Evolutionary conservation across 129 eudicot species (phyloP), one percentile per base, ranked within the genome.

Genomic region (Lonicera japonica): DNA sequence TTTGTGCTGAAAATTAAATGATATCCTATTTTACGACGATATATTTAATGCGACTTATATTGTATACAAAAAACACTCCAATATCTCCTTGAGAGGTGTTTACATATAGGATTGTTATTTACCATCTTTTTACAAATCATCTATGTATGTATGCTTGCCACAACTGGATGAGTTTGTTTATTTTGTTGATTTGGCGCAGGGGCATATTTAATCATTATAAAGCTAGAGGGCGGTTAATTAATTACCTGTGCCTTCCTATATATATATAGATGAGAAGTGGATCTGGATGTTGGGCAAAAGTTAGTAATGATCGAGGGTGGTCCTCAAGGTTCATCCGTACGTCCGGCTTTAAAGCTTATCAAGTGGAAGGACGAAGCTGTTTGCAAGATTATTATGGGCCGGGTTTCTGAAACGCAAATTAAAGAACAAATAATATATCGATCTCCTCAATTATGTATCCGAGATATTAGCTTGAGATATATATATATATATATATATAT

Each of bases 311-410:
- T n/a, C n/a, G n/a, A n/a, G n/a, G n/a, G 96, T 91, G 22, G 87
- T 87, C 66, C 95, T 92, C 48, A 85, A 80, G 36, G 99, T 92
- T 65, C 99, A 92, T 80, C 99, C 99, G 99, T 92, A 61, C 99
- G 88, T 80, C 99, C 99, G 10, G 95, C 89, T 48, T 56, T 92
- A 11, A 88, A 82, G 80, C 84, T 80, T 29, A 62, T 70, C 21
- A 71, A 71, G 24, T 58, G 86, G 10, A 78, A 72, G 53, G 89
- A 92, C 5, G 79, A 82, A 45, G 81, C 95, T 9, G 76, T 87
- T 41, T 67, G 71, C 83, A 92, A 92, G 83, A 80, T 92, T 59
- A 68, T 73, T 59, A 68, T 73, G 64, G 96, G 96, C 55, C 75
- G 99, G 55, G 92, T 80, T 53, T 75, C 94, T 18, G 98, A 85